These are phyloP conservation scores for Psilocybe sp. DNA, from an alignment of 768 basidiomycete genomes.

Conservation along the genomic window DNA sequence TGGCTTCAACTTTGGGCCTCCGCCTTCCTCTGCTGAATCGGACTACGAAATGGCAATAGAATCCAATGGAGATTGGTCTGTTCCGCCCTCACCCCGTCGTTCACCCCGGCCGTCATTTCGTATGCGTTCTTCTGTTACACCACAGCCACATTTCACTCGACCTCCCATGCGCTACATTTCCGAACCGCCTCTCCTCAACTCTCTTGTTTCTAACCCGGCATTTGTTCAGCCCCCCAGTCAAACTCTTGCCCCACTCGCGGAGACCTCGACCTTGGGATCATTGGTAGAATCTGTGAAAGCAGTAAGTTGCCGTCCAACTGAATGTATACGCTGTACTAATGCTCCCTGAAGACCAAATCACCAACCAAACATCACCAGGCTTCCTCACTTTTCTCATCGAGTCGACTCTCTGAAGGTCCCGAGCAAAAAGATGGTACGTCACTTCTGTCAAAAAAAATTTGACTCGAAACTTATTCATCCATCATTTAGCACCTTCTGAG, in stretches of 20 bases:
- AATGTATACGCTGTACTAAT: slow-evolving; percentile 5
- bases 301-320: slow-evolving; percentile 35
- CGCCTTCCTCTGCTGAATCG: slow-evolving; percentile 17
- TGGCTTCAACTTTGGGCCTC: slow-evolving; percentile 38
- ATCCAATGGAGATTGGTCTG: slow-evolving; percentile 38
- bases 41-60: slow-evolving; percentile 42
- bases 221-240: slow-evolving; percentile 63
- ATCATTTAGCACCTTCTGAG: slow-evolving; percentile 52
- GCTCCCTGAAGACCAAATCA: slow-evolving; percentile 38
- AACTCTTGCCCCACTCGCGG: slow-evolving; percentile 18
- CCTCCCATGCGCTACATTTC: slow-evolving; percentile 44
- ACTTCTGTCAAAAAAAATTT: not conserved
- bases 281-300: slow-evolving; percentile 53
- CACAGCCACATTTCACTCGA: slow-evolving; percentile 43
- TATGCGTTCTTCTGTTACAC: slow-evolving; percentile 69
- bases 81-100: slow-evolving; percentile 37
- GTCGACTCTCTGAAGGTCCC: slow-evolving; percentile 25
- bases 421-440: slow-evolving; percentile 27
- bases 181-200: slow-evolving; percentile 66
- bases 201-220: slow-evolving; percentile 61
- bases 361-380: slow-evolving; percentile 52
- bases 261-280: slow-evolving; percentile 54
- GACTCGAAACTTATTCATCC: slow-evolving; percentile 4
- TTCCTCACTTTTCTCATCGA: slow-evolving; percentile 47
- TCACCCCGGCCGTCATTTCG: slow-evolving; percentile 51